Base-by-base conservation (phyloP, 208 protist genomes). In the Strigomonas oncopelti region DNA sequence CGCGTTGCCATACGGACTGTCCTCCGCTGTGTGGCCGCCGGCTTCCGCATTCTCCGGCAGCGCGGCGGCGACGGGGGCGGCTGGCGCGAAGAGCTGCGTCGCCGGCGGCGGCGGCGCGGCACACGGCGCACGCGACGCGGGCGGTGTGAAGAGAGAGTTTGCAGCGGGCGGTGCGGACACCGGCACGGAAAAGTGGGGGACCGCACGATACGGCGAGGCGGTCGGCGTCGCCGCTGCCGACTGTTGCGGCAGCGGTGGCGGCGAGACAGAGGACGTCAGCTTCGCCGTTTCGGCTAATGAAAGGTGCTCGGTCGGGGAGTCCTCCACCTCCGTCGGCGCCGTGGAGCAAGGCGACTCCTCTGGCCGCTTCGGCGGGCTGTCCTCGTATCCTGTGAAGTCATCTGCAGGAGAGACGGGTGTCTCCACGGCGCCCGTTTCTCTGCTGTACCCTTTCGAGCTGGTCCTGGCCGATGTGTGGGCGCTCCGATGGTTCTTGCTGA, bases 201-300 rank as follows among this genome's bases (percentile, higher is more conserved):
- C n/a, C 34, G 67, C n/a, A 13, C 24, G 31, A 22, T 27, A 4
- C 29, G 59, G 34, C n/a, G 59, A 5, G 9, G 62, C 64, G n/a
- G 56, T n/a, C 18, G 61, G 25, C 0, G 61, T 22, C 38, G 20
- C 22, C 58, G 48, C 4, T 42, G 32, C 8, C 31, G 51, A 57
- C 25, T 34, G 61, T 45, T 36, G 60, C 53, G 36, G 45, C 24
- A 25, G n/a, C 54, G 38, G 42, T 5, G 60, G 25, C 1, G 65
- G 34, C 11, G 70, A 16, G 51, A 48, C 42, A 16, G 63, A 24
- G 7, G 56, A 32, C 7, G 31, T 16, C 28, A 48, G 42, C 22
- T 42, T 18, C 14, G 46, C 45, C 8, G 46, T 28, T 20, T 66
- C 27, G 13, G 18, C 27, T 1, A 32, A 55, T 4, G 45, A 8